Conservation (phyloP, 331 rosid genomes). For the Telfairia occidentalis region DNA sequence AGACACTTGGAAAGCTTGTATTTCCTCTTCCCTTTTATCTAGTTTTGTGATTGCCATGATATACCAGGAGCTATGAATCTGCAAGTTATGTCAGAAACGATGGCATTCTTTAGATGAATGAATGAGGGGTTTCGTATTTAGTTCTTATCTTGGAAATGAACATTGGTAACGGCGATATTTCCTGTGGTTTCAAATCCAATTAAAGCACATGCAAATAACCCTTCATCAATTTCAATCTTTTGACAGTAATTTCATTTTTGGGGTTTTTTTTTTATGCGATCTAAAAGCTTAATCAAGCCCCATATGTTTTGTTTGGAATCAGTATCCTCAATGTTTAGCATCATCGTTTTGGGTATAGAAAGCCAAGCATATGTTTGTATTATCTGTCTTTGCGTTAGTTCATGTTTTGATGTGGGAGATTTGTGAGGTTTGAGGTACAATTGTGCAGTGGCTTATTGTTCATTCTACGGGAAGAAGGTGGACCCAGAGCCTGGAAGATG, state of each 20-base stretch:
- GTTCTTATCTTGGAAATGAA: not conserved
- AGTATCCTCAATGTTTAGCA: not conserved
- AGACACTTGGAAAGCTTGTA: not conserved
- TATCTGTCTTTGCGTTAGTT: not conserved
- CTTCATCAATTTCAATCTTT: not conserved
- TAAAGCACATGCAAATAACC: not conserved
- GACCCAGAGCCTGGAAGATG: constrained; percentile 90
- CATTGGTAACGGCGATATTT: not conserved
- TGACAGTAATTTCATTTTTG: not conserved
- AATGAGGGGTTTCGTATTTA: not conserved
- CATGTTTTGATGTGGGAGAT: not conserved
- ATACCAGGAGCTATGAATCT: not conserved
- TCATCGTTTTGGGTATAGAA: not conserved
- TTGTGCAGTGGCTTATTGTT: constrained; percentile 54
- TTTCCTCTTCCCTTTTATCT: not conserved
- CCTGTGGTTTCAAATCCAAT: constrained; percentile 7
- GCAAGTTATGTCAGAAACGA: not conserved
- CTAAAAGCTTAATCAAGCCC: not conserved
- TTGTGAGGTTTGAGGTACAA: not conserved
- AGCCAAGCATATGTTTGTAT: not conserved
- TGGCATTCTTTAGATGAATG: not conserved
- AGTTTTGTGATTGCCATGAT: not conserved
- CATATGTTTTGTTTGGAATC: not conserved
- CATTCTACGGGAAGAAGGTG: constrained; percentile 71
- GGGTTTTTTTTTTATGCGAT: not conserved